These are phyloP conservation scores for Phragmites australis DNA, from an alignment of 176 grass and related monocot species.

Conservation along the genomic window DNA sequence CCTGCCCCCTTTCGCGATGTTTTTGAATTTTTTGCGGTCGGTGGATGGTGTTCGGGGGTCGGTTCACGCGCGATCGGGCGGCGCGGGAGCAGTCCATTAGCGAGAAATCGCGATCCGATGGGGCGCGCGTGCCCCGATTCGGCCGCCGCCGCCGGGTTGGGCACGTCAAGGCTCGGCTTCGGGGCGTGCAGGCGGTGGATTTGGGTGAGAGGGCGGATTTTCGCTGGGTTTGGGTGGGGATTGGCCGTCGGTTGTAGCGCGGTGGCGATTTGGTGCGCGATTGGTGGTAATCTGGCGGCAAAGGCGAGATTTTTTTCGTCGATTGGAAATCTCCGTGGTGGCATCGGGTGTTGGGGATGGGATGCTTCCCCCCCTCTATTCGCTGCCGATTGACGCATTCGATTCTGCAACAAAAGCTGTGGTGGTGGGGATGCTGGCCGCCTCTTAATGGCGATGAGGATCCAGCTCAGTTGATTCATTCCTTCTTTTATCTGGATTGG, in stretches of 20 bases:
- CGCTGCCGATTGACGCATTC: conserved; percentile 26
- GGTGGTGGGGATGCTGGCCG: conserved; percentile 18
- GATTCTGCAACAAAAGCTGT: conserved; percentile 50
- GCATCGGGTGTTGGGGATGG: conserved; percentile 54
- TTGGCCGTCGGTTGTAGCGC: background rate
- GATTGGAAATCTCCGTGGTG: conserved; percentile 29
- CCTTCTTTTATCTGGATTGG: conserved; percentile 1
- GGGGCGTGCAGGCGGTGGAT: conserved; percentile 7
- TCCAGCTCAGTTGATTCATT: conserved; percentile 24
- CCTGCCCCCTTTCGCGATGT: no score
- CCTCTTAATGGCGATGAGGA: conserved; percentile 36
- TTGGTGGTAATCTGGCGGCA: conserved; percentile 34
- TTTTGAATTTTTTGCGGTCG: conserved; percentile 19
- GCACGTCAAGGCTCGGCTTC: background rate
- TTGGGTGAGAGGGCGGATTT: conserved; percentile 1
- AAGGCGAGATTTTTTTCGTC: conserved; percentile 32
- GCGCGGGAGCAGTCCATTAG: background rate
- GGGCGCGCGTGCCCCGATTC: conserved; percentile 15
- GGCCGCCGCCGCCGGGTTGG: background rate
- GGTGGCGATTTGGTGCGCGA: conserved; percentile 30
- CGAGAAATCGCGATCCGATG: background rate
- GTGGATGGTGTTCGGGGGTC: background rate
- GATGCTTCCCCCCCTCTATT: conserved; percentile 34
- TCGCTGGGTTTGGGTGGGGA: background rate
- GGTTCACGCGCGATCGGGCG: conserved; percentile 32